Conservation (phyloP, 1,284 basidiomycete species). For the Rhodotorula mucilaginosa region DNA sequence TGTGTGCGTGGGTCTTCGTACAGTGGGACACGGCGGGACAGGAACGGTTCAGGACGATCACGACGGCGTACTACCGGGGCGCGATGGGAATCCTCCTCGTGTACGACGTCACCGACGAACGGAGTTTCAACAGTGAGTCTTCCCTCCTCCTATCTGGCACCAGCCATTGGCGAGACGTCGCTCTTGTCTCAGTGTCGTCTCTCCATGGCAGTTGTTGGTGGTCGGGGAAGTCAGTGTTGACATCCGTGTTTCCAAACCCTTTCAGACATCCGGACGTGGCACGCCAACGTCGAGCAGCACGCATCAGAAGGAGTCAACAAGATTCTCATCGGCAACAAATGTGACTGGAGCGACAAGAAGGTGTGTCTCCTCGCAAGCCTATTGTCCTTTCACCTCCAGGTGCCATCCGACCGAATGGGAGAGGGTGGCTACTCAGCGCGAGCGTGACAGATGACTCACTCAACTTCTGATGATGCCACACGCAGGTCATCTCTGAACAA, state of each 20-base stretch:
- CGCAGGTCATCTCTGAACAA: constrained; percentile 72
- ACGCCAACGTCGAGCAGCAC: constrained; percentile 97
- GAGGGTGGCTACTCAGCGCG: no score
- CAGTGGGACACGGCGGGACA: constrained; percentile 99
- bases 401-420: no score
- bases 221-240: no score
- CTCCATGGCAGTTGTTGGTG: no score
- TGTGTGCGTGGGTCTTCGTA: background rate
- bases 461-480: background rate
- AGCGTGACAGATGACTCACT: no score
- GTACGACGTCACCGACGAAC: constrained; percentile 97
- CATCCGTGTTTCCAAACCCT: no score
- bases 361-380: constrained; percentile 27
- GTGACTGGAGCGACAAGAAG: constrained; percentile 96
- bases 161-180: no score
- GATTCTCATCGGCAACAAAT: constrained; percentile 98
- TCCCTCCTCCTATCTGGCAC: background rate
- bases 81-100: constrained; percentile 99
- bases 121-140: constrained; percentile 88
- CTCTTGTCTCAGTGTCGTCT: no score
- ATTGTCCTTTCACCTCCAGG: no score
- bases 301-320: constrained; percentile 99
- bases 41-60: constrained; percentile 98
- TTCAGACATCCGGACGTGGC: constrained; percentile 96
- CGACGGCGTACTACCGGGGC: constrained; percentile 99